Base-by-base conservation (phyloP, 2,329 filamentous ascomycete genomes). In the Lecanicillium sp. region DNA sequence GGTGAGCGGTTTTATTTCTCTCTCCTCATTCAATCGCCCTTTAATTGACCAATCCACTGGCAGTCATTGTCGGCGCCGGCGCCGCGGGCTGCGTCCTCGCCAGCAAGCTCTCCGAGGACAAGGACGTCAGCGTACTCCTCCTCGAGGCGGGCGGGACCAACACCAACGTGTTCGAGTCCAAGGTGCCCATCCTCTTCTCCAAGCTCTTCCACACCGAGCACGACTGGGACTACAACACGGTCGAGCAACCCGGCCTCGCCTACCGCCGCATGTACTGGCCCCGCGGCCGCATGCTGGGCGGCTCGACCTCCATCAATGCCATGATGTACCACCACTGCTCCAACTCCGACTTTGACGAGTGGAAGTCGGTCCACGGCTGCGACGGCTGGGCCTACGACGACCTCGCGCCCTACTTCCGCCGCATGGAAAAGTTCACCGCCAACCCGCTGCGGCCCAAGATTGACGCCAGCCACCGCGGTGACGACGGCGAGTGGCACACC, bases 1-100 rank as follows among this genome's bases (percentile, higher is more conserved):
- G 41, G 41, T 43, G 25, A 7, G 33, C n/a, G n/a, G n/a, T n/a
- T 14, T 17, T 14, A 6, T 19, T 32, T 20, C 3, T 8, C 27
- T 33, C 9, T 4, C 17, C 31, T 15, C 12, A 17, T 12, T n/a
- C 19, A 36, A 8, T 28, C 22, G 19, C 19, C 10, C 17, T 5
- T 7, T 20, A 14, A 27, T 32, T n/a, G n/a, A n/a, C n/a, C n/a
- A n/a, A n/a, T n/a, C n/a, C n/a, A n/a, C n/a, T n/a, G n/a, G n/a
- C 27, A 49, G 46, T 56, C 15, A 46, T 56, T 31, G 48, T 55
- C 4, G 54, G 55, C 14, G 54, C 50, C 18, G 55, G 55, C 3
- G 46, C 49, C 1, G 52, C 55, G 0, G 55, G 55, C 19, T 44
- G 52, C n/a, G 53, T 58, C 11, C 46, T 58, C 25, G 55, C 54